Evolutionary conservation across 352 stramenopile genomes (phyloP).

Genomic region (Globisporangium carolinianum): DNA sequence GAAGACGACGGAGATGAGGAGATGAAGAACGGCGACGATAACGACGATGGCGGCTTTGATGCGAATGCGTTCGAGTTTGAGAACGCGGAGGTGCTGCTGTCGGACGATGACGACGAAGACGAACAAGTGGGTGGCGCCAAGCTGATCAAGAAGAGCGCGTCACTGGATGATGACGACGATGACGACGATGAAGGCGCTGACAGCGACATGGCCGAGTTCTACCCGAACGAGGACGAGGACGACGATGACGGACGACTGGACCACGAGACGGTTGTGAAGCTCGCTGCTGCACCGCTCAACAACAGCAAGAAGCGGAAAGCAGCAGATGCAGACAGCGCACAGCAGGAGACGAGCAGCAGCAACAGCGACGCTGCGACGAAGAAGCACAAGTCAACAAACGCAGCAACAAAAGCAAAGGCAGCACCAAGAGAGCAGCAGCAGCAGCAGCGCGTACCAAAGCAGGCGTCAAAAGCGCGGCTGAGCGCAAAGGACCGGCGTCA

Average conservation of each 20-base stretch:
- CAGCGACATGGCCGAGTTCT: slow-evolving; percentile 59
- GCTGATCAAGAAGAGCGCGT: slow-evolving; percentile 13
- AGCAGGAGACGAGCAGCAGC: background rate
- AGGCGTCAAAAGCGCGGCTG: slow-evolving; percentile 9
- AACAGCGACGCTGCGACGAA: background rate
- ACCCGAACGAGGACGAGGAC: slow-evolving; percentile 44
- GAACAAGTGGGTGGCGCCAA: slow-evolving; percentile 14
- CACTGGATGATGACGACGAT: slow-evolving; percentile 13
- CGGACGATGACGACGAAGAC: slow-evolving; percentile 66
- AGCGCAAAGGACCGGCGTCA: slow-evolving; percentile 16
- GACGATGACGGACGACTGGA: slow-evolving; percentile 18
- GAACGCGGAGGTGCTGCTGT: slow-evolving; percentile 66
- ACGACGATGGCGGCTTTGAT: slow-evolving; percentile 54
- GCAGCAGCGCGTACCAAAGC: slow-evolving; percentile 11
- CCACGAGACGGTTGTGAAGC: slow-evolving; percentile 13
- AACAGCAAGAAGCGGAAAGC: slow-evolving; percentile 11
- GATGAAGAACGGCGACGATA: slow-evolving; percentile 31
- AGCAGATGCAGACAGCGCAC: background rate
- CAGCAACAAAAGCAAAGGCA: background rate
- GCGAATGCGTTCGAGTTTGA: slow-evolving; percentile 80
- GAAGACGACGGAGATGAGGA: slow-evolving; percentile 10
- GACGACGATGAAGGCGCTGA: slow-evolving; percentile 16
- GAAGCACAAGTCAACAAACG: background rate
- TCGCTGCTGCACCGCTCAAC: background rate
- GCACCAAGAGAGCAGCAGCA: background rate